These are phyloP conservation scores for Salinomyces thailandicus DNA, from an alignment of 2,329 filamentous ascomycete species.

Conservation along the genomic window DNA sequence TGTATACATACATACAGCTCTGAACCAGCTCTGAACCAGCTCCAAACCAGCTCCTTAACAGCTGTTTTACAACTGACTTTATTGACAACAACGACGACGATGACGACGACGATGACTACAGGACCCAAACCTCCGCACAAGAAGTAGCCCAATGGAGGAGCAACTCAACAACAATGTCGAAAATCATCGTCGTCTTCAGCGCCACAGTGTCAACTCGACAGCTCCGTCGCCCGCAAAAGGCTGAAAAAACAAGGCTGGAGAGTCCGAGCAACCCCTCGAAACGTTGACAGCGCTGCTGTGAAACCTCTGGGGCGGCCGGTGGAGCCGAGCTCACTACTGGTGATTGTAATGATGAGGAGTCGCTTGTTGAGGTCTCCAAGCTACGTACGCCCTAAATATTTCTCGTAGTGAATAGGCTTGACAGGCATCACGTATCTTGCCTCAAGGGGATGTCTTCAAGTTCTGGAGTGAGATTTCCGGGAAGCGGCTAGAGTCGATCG, in stretches of 20 bases:
- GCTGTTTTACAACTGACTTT: no score
- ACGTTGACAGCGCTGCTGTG: not conserved
- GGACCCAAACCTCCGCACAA: no score
- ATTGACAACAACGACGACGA: no score
- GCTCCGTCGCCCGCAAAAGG: constrained; percentile 3
- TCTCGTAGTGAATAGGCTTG: constrained; percentile 1
- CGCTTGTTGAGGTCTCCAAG: constrained; percentile 3
- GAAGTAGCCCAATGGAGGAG: no score
- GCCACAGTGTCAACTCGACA: constrained; percentile 3
- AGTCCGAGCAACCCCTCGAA: constrained; percentile 5
- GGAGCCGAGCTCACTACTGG: constrained; percentile 3
- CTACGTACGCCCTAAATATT: not conserved
- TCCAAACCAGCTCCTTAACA: no score
- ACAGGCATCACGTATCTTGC: constrained; percentile 5
- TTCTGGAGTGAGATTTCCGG: constrained; percentile 8
- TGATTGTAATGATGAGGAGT: constrained; percentile 4
- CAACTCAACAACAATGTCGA: constrained; percentile 10
- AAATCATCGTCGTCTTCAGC: constrained; percentile 5
- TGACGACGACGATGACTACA: no score
- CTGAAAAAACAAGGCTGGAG: constrained; percentile 4
- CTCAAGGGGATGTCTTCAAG: constrained; percentile 5
- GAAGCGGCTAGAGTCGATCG: constrained; percentile 4
- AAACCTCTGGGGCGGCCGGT: constrained; percentile 2
- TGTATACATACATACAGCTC: no score
- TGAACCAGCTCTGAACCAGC: not conserved